Percentiles rank a stretch among this genome's conserved stretches.
Conservation (phyloP, 2,329 filamentous ascomycete genomes). For the Colletotrichum aenigma region DNA sequence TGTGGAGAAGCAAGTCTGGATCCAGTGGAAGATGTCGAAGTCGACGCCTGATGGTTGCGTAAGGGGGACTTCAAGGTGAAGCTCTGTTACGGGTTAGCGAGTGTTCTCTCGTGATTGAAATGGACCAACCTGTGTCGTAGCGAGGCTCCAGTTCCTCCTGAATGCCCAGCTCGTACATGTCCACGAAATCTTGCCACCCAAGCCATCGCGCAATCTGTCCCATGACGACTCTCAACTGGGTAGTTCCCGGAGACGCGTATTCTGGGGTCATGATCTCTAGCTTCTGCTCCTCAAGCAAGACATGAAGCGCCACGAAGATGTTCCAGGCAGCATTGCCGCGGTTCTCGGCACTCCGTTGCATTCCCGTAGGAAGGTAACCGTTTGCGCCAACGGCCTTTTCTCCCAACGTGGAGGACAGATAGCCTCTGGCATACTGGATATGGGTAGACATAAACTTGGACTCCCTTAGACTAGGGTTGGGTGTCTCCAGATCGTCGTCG, state of each 20-base stretch:
- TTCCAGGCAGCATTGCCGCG: conserved; percentile 68
- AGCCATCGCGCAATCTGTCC: conserved; percentile 86
- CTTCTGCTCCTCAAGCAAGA: conserved; percentile 89
- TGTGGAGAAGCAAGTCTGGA: conserved; percentile 50
- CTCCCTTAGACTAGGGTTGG: conserved; percentile 25
- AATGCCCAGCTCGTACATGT: conserved; percentile 57
- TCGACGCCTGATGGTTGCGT: conserved; percentile 33
- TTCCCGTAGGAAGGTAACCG: conserved; percentile 71
- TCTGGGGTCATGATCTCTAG: conserved; percentile 65
- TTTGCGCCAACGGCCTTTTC: conserved; percentile 53
- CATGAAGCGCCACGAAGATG: conserved; percentile 77
- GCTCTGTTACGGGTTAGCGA: conserved; percentile 29
- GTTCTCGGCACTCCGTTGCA: conserved; percentile 55
- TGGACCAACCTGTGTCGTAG: conserved; percentile 42
- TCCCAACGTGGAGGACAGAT: conserved; percentile 64
- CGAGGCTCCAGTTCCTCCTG: conserved; percentile 48
- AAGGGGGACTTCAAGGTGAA: conserved; percentile 25
- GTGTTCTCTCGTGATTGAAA: too few species aligned
- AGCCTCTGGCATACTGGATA: conserved; percentile 67
- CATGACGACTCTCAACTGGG: conserved; percentile 72
- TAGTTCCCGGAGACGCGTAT: conserved; percentile 45
- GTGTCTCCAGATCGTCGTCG: conserved; percentile 33
- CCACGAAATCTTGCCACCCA: conserved; percentile 63
- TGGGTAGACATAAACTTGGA: conserved; percentile 54
- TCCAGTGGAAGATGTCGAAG: conserved; percentile 55